Evolutionary conservation across 805 yeast species (phyloP), one percentile per base, ranked within the genome.

Genomic region (Vanderwaltozyma yarrowii): DNA sequence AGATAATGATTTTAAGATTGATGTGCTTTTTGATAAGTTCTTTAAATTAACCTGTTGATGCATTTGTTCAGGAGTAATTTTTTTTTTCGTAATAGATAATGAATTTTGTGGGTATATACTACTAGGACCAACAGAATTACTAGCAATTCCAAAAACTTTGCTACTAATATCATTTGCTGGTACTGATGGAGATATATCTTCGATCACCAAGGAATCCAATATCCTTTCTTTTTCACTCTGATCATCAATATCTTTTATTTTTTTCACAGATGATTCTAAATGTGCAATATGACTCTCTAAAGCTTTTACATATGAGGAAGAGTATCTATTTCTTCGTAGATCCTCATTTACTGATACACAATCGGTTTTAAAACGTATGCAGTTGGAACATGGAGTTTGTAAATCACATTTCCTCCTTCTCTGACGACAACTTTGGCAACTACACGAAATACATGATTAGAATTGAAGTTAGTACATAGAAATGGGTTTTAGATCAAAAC

Each of bases 321-420:
- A 58, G 2, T 72, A 70, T 36, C 75, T 51, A 39, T 61, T 64
- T 40, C 64, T 68, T 24, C 77, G 52, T 60, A 68, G 56, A 44
- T 71, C 77, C 45, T 58, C 54, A 2, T 62, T 54, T 0, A 64
- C 61, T 33, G 58, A 64, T 16, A 68, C 51, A 49, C 77, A 72
- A 26, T 64, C 69, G n/a, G 59, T 60, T 5, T 60, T 58, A 11
- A 62, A 58, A 41, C 62, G 65, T 18, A 59, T 49, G 45, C 77
- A 72, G 41, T 62, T 62, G 23, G 64, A 50, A 45, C 77, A 72
- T 7, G 76, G 76, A 30, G 49, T 49, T 32, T 61, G 62, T 43
- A 61, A 64, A 46, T 69, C 60, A 49, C 77, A 72, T 46, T 67
- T 70, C 38, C 71, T 64, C 38, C 58, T 41, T 33, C 52, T 40